Evolutionary conservation across 208 protist genomes (phyloP).

Genomic region (Acanthamoeba sp.): DNA sequence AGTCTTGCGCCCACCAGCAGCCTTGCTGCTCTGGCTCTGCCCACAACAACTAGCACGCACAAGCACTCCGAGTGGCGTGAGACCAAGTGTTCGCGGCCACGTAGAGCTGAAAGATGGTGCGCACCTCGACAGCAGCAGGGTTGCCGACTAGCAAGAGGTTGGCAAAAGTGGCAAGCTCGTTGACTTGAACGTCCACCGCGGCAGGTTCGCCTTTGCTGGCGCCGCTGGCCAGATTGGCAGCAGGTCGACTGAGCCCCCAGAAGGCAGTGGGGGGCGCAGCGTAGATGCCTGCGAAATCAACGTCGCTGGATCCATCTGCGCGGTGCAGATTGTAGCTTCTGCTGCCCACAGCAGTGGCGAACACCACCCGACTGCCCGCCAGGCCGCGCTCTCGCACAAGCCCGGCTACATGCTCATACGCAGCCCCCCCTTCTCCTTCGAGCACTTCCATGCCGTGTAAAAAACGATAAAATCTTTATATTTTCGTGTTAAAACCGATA

Average conservation of each 20-base stretch:
- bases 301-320: background rate
- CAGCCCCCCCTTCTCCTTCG: no score
- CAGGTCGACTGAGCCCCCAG: background rate
- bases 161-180: conserved; percentile 31
- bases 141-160: conserved; percentile 6
- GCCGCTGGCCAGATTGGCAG: background rate
- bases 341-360: background rate
- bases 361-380: background rate
- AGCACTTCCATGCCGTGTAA: no score
- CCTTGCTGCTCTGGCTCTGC: conserved; percentile 6
- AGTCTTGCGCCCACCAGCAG: background rate
- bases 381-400: background rate
- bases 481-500: no score
- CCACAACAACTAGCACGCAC: conserved; percentile 25
- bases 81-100: no score
- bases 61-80: no score
- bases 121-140: conserved; percentile 48
- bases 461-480: no score
- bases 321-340: conserved; percentile 26
- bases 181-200: conserved; percentile 6
- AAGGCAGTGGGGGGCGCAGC: background rate
- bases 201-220: background rate
- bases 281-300: conserved; percentile 9
- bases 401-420: background rate
- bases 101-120: no score